These are phyloP conservation scores for Populus tomentosa DNA, from an alignment of 441 rosid genomes.

Conservation along the genomic window DNA sequence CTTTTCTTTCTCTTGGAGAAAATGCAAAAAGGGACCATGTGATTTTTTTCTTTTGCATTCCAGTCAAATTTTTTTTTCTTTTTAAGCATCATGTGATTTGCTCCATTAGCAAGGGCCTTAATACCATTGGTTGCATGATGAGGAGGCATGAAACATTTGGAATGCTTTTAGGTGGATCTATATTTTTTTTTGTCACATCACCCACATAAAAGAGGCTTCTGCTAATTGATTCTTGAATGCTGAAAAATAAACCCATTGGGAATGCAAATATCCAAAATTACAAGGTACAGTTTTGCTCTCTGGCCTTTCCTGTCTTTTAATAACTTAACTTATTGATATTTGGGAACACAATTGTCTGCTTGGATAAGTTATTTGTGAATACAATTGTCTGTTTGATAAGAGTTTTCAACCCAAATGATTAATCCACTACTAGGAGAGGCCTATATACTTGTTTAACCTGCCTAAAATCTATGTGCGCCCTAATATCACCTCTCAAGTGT, in stretches of 20 bases:
- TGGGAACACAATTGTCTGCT: neutral
- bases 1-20: no score
- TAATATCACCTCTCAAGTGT: neutral
- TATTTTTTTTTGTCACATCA: neutral
- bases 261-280: neutral
- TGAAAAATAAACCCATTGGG: neutral
- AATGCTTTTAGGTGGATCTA: neutral
- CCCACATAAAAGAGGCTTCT: neutral
- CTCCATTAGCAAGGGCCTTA: neutral
- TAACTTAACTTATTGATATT: neutral
- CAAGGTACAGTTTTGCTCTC: neutral
- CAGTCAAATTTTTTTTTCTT: no score
- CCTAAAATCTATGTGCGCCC: neutral
- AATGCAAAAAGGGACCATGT: no score
- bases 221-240: neutral
- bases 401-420: conserved; percentile 1
- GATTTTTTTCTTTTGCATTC: no score
- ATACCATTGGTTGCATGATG: neutral
- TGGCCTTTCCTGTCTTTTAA: no score
- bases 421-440: neutral
- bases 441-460: neutral
- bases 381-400: neutral
- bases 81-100: neutral
- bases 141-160: neutral
- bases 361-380: neutral